These are phyloP conservation scores for Hysterangium stoloniferum DNA, from an alignment of 768 basidiomycete genomes.

Conservation along the genomic window DNA sequence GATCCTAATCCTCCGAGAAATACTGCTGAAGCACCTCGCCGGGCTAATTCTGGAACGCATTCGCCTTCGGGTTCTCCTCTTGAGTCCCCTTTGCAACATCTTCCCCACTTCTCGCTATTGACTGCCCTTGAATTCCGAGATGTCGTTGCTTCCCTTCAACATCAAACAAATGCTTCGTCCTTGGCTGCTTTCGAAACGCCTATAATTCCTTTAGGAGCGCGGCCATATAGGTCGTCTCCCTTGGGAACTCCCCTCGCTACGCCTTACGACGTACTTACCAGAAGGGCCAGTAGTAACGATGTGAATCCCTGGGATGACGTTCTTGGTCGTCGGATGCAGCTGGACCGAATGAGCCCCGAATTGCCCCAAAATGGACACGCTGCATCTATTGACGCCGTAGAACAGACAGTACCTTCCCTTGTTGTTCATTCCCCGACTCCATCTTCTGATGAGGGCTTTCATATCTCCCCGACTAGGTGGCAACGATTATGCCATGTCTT, in stretches of 20 bases:
- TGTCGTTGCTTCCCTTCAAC: conserved; percentile 73
- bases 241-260: conserved; percentile 13
- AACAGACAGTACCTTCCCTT: conserved; percentile 43
- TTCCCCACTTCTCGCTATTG: conserved; percentile 85
- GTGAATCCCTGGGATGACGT: conserved; percentile 44
- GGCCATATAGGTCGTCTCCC: conserved; percentile 52
- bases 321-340: conserved; percentile 34
- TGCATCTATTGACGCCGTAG: conserved; percentile 2
- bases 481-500: conserved; percentile 32
- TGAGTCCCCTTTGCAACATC: conserved; percentile 34
- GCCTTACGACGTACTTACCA: not conserved
- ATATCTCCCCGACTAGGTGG: conserved; percentile 32
- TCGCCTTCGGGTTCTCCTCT: conserved; percentile 31
- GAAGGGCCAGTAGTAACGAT: conserved; percentile 19
- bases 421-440: conserved; percentile 42
- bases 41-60: conserved; percentile 3
- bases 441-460: conserved; percentile 22
- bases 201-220: conserved; percentile 65
- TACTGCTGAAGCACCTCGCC: conserved; percentile 29
- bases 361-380: not conserved
- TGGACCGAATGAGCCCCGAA: conserved; percentile 37
- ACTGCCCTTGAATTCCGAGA: conserved; percentile 95
- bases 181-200: conserved; percentile 59
- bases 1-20: conserved; percentile 30
- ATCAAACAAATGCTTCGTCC: conserved; percentile 52